Base-by-base conservation (phyloP, 352 stramenopile genomes). In the Phytophthora niederhauseri region DNA sequence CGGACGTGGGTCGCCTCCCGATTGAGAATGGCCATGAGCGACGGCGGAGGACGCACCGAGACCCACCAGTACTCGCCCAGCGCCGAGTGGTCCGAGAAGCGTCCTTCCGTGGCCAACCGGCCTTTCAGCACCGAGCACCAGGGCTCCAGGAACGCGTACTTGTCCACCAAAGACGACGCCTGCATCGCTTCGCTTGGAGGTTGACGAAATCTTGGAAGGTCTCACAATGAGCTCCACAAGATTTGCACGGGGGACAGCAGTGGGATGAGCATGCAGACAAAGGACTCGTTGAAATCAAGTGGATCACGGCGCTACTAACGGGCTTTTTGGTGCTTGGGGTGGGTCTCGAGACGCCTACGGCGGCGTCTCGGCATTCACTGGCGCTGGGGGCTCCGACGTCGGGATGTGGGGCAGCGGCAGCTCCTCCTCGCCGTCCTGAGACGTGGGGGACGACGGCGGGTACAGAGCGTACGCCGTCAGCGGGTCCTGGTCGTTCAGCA, bases 381-480 rank as follows among this genome's bases (percentile, higher is more conserved):
- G 67, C 15, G 64, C 54, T n/a, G 64, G 50, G 6, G 59, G 55
- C 50, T 65, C 46, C 24, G 70, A 61, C 22, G 70, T 54, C 20
- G 58, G 69, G 5, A 73, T 70, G 15, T 59, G 53, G 36, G 66
- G 51, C 52, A 74, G n/a, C 12, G 71, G 66, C 57, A 75, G 28
- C n/a, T 76, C 68, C 46, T 72, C 48, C 2, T 67, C 53, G 12
- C 62, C 48, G 12, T 11, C 22, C 19, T 55, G 54, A 15, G 70
- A 74, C 45, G 67, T 68, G 1, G 69, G 59, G 7, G 60, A 68
- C 24, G 68, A 49, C n/a, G 68, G 56, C 56, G 72, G 75, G 62
- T 79, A 82, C 3, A 82, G 48, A 5, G 75, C 75, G 26, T 76
- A 78, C n/a, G 75, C 65, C 12, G 75, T 80, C 48, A 82, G 17